phyloP scores from a whole-genome alignment of 768 basidiomycete genomes.

The Boletus barrowsii region DNA sequence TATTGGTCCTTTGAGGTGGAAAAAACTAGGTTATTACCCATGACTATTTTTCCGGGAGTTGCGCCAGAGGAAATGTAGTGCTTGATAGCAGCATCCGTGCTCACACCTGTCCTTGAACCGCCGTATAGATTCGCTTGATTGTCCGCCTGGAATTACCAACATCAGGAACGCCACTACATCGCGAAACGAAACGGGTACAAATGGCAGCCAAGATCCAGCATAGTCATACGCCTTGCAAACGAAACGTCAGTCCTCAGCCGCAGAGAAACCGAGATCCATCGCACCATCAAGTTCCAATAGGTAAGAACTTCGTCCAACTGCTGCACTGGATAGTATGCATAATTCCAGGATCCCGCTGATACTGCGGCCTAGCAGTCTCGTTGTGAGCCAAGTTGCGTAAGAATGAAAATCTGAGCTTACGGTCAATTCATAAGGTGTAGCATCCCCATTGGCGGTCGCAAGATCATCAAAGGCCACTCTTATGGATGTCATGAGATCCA shows the following conservation, averaged over 20 bases:
- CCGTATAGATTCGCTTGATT: slow-evolving; percentile 70
- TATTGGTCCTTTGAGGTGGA: not conserved
- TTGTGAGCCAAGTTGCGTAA: not conserved
- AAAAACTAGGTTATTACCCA: slow-evolving; percentile 42
- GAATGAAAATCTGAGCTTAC: slow-evolving; percentile 19
- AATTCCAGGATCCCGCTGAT: slow-evolving; percentile 58
- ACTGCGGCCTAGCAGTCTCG: slow-evolving; percentile 46
- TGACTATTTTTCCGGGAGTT: slow-evolving; percentile 57
- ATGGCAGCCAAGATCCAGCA: slow-evolving; percentile 74
- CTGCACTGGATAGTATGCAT: slow-evolving; percentile 52
- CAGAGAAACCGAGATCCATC: not conserved
- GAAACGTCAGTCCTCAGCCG: not conserved
- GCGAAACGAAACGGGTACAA: slow-evolving; percentile 36
- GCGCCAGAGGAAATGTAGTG: slow-evolving; percentile 63
- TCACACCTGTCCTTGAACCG: slow-evolving; percentile 58
- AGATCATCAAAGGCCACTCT: slow-evolving; percentile 62
- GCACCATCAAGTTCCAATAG: slow-evolving; percentile 83
- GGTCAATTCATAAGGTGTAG: slow-evolving; percentile 56
- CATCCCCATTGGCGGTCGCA: slow-evolving; percentile 57
- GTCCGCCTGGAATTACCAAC: slow-evolving; percentile 33
- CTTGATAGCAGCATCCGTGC: slow-evolving; percentile 63
- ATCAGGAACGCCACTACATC: not conserved
- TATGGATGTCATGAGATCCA: slow-evolving; percentile 59
- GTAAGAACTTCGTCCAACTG: slow-evolving; percentile 65
- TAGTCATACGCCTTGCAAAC: slow-evolving; percentile 63